These are phyloP conservation scores for Funneliformis caledonium DNA, from an alignment of 371 early-diverging fungal genomes.

Conservation along the genomic window DNA sequence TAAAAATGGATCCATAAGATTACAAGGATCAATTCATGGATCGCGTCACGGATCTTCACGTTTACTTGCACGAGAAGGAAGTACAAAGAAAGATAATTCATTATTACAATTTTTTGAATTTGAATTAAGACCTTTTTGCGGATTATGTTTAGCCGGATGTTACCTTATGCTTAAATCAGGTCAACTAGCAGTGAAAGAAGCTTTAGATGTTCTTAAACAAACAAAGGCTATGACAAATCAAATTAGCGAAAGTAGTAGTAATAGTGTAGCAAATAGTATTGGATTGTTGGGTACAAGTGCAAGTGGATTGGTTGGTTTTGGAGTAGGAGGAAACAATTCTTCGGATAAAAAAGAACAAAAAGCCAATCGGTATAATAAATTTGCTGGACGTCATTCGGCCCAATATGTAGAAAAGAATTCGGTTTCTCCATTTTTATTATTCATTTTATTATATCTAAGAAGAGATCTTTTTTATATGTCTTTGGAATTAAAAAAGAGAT, in stretches of 20 bases:
- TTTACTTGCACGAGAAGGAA: constrained; percentile 13
- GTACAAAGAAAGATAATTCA: constrained; percentile 27
- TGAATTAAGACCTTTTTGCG: constrained; percentile 52
- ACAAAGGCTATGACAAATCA: constrained; percentile 31
- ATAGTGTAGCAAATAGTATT: constrained; percentile 36
- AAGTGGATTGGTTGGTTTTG: constrained; percentile 34
- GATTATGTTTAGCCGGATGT: constrained; percentile 49
- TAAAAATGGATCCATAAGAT: constrained; percentile 25
- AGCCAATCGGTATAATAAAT: constrained; percentile 51
- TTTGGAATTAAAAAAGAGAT: constrained; percentile 45
- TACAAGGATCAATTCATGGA: constrained; percentile 21
- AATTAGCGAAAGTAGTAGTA: constrained; percentile 25
- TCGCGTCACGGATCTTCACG: background rate
- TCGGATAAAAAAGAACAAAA: constrained; percentile 34
- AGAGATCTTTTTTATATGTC: constrained; percentile 52
- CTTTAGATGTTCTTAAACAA: constrained; percentile 45
- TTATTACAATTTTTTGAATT: constrained; percentile 42
- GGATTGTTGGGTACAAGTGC: constrained; percentile 34
- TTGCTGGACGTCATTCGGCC: constrained; percentile 50
- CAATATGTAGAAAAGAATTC: constrained; percentile 45
- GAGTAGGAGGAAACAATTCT: constrained; percentile 39
- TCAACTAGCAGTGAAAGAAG: constrained; percentile 42
- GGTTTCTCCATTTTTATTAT: constrained; percentile 48
- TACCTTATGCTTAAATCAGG: constrained; percentile 46
- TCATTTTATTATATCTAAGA: constrained; percentile 48